Base-by-base conservation (phyloP, 129 eudicot species). In the Lactuca sativa region DNA sequence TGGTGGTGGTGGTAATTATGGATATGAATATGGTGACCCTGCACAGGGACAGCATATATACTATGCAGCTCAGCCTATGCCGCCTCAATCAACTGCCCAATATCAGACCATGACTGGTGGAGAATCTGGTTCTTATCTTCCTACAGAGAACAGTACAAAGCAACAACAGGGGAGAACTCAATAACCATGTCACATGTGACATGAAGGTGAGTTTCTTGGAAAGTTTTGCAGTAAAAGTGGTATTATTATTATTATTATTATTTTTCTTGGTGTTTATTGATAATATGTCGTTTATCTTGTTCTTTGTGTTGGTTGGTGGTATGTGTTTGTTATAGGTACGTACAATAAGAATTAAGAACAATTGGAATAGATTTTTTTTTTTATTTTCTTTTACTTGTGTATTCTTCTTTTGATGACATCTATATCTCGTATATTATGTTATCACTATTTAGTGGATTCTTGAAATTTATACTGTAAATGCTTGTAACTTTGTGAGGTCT, bases 21-120 rank as follows among this genome's bases (percentile, higher is more conserved):
- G 85, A 25, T 91, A 88, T 81, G 98, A 86, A 60, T 86, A 54
- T 36, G 33, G 81, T 34, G 91, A 92, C 73, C 90, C 96, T 54
- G n/a, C 89, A 34, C 92, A 92, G 63, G 77, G 82, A 32, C 81
- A 77, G 58, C 91, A 83, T 54, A 65, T 92, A 38, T 92, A 92
- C 80, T 92, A 84, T 68, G 81, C 81, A 2, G 85, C 86, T 59
- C 95, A 82, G 62, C 81, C 77, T 13, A 51, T 76, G 70, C 81
- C 71, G 44, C 96, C 98, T 33, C 87, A 85, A 62, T 53, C 86
- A 71, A 66, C 86, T 62, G 88, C 95, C 62, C 98, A 86, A 65
- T 92, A 83, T 70, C 98, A 89, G 63, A 89, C 95, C 14, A 57
- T 92, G 66, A 64, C 82, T 21, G 78, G 80, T 32, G 52, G 52